Evolutionary conservation across 2,329 filamentous ascomycete species (phyloP).

Genomic region (Helicocarpus griseus): DNA sequence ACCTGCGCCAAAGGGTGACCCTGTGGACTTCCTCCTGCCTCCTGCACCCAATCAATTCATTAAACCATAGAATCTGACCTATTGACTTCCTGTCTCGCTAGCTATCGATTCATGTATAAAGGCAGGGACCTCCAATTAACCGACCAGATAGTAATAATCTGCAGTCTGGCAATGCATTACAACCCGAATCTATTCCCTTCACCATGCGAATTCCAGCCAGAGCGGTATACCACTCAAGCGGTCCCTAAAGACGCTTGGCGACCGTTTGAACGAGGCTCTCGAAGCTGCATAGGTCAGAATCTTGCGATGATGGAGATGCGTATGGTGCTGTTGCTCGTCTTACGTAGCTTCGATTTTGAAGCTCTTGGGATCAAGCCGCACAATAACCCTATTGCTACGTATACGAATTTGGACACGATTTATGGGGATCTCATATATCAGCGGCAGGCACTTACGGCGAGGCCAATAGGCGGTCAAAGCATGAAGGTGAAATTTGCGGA

Average conservation of each 20-base stretch:
- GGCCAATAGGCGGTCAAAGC: neutral
- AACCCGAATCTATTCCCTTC: slow-evolving; percentile 6
- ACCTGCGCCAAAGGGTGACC: slow-evolving; percentile 4
- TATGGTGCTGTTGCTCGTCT: slow-evolving; percentile 17
- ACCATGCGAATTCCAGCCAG: slow-evolving; percentile 23
- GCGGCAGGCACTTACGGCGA: slow-evolving; percentile 3
- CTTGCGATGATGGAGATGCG: slow-evolving; percentile 38
- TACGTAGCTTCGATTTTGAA: slow-evolving; percentile 18
- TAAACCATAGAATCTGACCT: neutral
- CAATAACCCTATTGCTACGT: slow-evolving; percentile 1
- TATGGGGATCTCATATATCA: slow-evolving; percentile 2
- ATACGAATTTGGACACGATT: neutral
- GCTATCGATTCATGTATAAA: neutral
- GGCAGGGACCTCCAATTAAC: neutral
- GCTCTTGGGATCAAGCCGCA: slow-evolving; percentile 4
- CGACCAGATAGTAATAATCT: slow-evolving; percentile 1
- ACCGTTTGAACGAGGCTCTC: slow-evolving; percentile 39
- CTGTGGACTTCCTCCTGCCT: neutral
- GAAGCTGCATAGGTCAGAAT: slow-evolving; percentile 42
- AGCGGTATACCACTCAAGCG: slow-evolving; percentile 23
- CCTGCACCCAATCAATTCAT: neutral
- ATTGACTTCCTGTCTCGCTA: neutral
- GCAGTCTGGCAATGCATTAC: slow-evolving; percentile 4
- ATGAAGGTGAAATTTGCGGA: slow-evolving; percentile 5
- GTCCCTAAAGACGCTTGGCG: slow-evolving; percentile 33